A percentile compares a stretch with the other conserved stretches of the same genome.
These are phyloP conservation scores for Cladosporium sp. DNA, from an alignment of 2,329 filamentous ascomycete species.

Conservation along the genomic window DNA sequence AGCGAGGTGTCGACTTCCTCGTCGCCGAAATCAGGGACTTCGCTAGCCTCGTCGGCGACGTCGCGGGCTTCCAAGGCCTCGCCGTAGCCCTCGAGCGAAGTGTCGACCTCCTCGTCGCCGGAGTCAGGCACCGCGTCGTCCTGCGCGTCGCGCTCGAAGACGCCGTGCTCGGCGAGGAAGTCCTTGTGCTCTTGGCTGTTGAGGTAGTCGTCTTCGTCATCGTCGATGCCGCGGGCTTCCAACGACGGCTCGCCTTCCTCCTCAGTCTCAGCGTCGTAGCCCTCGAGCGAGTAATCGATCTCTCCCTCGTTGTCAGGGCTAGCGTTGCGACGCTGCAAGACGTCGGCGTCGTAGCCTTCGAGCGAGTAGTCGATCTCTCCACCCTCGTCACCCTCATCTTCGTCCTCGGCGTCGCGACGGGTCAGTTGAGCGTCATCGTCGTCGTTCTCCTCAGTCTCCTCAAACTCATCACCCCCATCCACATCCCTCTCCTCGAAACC, in stretches of 20 bases:
- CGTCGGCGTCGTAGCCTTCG: constrained; percentile 1
- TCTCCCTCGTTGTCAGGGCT: neutral
- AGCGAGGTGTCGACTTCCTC: constrained; percentile 10
- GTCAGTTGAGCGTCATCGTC: neutral
- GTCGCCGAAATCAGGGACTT: neutral
- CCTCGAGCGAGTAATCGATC: neutral
- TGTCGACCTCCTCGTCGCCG: constrained; percentile 1
- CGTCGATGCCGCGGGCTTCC: constrained; percentile 1
- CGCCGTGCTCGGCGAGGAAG: neutral
- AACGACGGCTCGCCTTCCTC: neutral
- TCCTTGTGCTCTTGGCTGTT: neutral
- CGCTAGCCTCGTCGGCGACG: neutral
- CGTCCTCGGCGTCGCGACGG: neutral
- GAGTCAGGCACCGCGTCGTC: neutral
- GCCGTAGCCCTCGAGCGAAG: neutral
- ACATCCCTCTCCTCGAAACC: neutral
- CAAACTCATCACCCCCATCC: neutral
- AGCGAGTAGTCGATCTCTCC: constrained; percentile 2
- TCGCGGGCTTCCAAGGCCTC: neutral
- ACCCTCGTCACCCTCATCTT: neutral
- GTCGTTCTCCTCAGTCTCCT: neutral
- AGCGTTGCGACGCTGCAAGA: neutral
- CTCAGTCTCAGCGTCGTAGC: neutral
- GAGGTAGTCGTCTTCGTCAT: neutral
- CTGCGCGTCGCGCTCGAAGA: neutral